Percentiles rank a stretch among this genome's conserved stretches.
Conservation (phyloP, 176 grass and related monocot genomes). For the Rhynchospora breviuscula region DNA sequence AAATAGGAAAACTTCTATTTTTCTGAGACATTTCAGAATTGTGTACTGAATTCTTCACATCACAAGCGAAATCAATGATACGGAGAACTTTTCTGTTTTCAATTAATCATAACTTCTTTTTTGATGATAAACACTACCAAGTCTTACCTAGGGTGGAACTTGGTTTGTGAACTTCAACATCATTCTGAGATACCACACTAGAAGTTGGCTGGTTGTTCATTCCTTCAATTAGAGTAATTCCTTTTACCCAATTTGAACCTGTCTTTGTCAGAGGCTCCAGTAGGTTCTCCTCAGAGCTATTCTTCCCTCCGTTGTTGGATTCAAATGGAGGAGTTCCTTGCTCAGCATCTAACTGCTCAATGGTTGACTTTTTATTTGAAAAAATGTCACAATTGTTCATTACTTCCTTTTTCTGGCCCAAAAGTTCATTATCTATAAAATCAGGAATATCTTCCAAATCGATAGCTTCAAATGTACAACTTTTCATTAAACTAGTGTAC, state of each 20-base stretch:
- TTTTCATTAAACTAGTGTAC: slow-evolving; percentile 19
- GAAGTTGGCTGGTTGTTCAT: slow-evolving; percentile 50
- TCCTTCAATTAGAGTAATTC: slow-evolving; percentile 48
- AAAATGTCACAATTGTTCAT: not conserved
- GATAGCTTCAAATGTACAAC: slow-evolving; percentile 5
- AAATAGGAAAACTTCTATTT: not conserved
- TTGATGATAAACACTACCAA: not conserved
- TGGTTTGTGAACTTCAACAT: slow-evolving; percentile 41
- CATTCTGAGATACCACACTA: slow-evolving; percentile 28
- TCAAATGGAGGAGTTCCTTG: slow-evolving; percentile 10
- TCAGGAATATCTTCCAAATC: slow-evolving; percentile 21
- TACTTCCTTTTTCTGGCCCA: not conserved
- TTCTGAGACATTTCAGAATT: not conserved
- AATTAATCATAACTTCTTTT: not conserved
- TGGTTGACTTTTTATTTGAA: not conserved
- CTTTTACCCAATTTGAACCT: slow-evolving; percentile 43
- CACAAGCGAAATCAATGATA: not conserved
- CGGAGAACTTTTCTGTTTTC: not conserved
- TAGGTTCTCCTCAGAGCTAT: not conserved
- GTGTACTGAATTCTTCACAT: not conserved
- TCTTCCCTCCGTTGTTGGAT: not conserved
- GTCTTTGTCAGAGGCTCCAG: not conserved
- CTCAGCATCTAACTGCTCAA: not conserved
- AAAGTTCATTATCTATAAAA: slow-evolving; percentile 8
- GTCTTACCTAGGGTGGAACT: slow-evolving; percentile 50